Conservation (phyloP, 768 basidiomycete species). For the Lactifluus piperatus region DNA sequence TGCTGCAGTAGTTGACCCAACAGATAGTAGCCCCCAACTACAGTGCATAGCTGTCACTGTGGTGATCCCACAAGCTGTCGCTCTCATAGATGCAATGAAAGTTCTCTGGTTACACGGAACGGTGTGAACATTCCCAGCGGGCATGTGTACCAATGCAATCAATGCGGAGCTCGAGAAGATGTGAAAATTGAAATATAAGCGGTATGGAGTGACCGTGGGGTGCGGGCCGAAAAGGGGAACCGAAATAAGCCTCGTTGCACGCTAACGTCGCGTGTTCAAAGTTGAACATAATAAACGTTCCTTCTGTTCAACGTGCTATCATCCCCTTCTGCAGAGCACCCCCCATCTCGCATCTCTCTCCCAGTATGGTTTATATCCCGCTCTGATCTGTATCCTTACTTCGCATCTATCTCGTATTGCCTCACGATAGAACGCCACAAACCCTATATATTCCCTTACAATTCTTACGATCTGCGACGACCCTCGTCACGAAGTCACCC, state of each 20-base stretch:
- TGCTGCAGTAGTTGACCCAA: neutral
- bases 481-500: conserved; percentile 4
- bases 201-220: no score
- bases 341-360: neutral
- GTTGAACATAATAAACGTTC: neutral
- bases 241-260: conserved; percentile 1
- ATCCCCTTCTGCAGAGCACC: neutral
- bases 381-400: neutral
- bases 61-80: conserved; percentile 46
- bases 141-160: conserved; percentile 93
- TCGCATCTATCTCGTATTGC: neutral
- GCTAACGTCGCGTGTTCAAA: neutral
- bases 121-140: conserved; percentile 42
- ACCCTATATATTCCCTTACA: conserved; percentile 11
- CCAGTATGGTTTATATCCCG: neutral
- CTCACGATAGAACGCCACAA: neutral
- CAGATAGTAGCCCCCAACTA: neutral
- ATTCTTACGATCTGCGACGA: conserved; percentile 14
- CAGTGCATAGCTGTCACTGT: conserved; percentile 41
- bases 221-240: no score
- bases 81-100: conserved; percentile 91
- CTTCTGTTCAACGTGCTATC: conserved; percentile 4
- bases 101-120: conserved; percentile 51
- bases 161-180: conserved; percentile 65
- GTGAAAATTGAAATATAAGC: no score